Conservation (phyloP, 164 flowering plant species). For the Macadamia integrifolia region DNA sequence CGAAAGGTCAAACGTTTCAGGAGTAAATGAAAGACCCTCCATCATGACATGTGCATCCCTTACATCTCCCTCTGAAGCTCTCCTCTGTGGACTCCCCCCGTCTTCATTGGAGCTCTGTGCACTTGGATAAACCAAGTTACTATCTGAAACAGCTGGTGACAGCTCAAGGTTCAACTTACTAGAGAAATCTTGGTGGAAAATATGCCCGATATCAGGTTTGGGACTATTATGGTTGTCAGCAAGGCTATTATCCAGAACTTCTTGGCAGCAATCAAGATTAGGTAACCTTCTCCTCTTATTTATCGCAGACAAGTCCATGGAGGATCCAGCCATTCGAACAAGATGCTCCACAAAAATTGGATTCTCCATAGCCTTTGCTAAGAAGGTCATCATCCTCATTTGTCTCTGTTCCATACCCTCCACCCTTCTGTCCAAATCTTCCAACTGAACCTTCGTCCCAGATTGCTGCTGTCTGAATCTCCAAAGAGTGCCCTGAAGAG, state of each 20-base stretch:
- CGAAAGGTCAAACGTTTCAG: conserved; percentile 60
- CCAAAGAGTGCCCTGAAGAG: conserved; percentile 43
- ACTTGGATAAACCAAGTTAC: conserved; percentile 63
- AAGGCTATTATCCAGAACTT: conserved; percentile 39
- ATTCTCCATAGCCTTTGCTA: conserved; percentile 54
- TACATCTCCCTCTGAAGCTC: conserved; percentile 36
- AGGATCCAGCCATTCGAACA: conserved; percentile 43
- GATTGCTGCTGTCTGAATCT: conserved; percentile 47
- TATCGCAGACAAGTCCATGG: conserved; percentile 60
- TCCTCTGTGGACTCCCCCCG: conserved; percentile 42
- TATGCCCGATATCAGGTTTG: conserved; percentile 43
- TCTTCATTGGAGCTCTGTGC: conserved; percentile 79
- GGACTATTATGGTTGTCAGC: conserved; percentile 43
- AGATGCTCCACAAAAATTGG: conserved; percentile 64
- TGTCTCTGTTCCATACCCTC: conserved; percentile 70
- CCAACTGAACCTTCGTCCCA: conserved; percentile 52
- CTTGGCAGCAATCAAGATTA: conserved; percentile 31
- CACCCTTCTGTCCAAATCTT: conserved; percentile 40
- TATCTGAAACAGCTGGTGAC: conserved; percentile 78
- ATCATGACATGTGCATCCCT: conserved; percentile 32
- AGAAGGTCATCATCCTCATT: conserved; percentile 37
- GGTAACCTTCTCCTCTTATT: conserved; percentile 79
- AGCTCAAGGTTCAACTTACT: conserved; percentile 66
- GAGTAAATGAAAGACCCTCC: conserved; percentile 30
- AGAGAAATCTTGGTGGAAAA: conserved; percentile 55